These are phyloP conservation scores for Mycena maculata DNA, from an alignment of 768 basidiomycete genomes.

Conservation along the genomic window DNA sequence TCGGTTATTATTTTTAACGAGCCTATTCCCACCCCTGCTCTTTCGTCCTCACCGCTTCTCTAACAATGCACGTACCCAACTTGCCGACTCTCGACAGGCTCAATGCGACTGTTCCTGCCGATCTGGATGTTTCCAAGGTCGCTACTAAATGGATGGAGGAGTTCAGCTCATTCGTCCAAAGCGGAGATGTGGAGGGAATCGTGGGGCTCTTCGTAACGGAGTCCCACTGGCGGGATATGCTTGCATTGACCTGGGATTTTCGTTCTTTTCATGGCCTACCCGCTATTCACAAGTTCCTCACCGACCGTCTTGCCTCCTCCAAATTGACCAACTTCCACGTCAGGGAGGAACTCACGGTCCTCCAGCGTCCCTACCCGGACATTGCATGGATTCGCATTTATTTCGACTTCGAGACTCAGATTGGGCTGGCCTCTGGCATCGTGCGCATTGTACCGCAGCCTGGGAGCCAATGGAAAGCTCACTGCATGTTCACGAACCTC, in stretches of 20 bases:
- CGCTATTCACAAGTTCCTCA: slow-evolving; percentile 50
- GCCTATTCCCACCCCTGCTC: too few species aligned
- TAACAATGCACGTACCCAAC: neutral
- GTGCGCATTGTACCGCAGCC: slow-evolving; percentile 62
- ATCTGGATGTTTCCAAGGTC: slow-evolving; percentile 30
- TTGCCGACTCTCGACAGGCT: slow-evolving; percentile 41
- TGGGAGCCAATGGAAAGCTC: slow-evolving; percentile 61
- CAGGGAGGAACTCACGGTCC: slow-evolving; percentile 35
- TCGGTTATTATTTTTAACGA: too few species aligned
- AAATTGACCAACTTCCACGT: slow-evolving; percentile 40
- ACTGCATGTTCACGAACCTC: slow-evolving; percentile 64
- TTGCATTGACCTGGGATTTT: slow-evolving; percentile 64
- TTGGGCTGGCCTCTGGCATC: slow-evolving; percentile 58
- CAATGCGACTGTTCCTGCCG: slow-evolving; percentile 23
- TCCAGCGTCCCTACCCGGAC: slow-evolving; percentile 51
- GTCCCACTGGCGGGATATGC: slow-evolving; percentile 52
- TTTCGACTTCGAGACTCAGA: slow-evolving; percentile 61
- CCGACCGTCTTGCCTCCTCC: slow-evolving; percentile 45
- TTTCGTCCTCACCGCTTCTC: too few species aligned
- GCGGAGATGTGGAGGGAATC: slow-evolving; percentile 36
- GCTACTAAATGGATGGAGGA: slow-evolving; percentile 39
- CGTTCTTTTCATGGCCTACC: slow-evolving; percentile 53
- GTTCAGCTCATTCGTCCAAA: slow-evolving; percentile 31
- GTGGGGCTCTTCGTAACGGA: slow-evolving; percentile 44
- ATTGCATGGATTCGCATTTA: slow-evolving; percentile 59